Evolutionary conservation across 2,329 filamentous ascomycete genomes (phyloP).

Genomic region (Arthrinium phaeospermum): DNA sequence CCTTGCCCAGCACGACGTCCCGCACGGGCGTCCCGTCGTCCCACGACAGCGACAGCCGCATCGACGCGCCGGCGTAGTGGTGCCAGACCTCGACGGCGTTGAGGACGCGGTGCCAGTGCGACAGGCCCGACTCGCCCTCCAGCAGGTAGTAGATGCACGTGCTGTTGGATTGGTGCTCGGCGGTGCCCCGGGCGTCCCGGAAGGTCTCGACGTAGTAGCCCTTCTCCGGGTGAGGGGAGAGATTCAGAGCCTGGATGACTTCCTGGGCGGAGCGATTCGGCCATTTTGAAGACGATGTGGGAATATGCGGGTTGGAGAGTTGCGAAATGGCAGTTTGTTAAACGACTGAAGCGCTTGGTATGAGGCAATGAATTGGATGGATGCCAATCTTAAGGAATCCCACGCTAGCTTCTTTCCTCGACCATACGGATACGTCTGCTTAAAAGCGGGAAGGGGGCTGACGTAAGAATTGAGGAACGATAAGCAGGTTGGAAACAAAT

Average conservation of each 20-base stretch:
- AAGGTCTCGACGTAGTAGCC: constrained; percentile 57
- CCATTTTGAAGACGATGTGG: background rate
- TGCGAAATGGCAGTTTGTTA: too few species aligned
- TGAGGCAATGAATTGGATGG: background rate
- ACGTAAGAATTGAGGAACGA: background rate
- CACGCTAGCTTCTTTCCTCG: background rate
- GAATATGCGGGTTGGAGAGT: background rate
- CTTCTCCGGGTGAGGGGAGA: constrained; percentile 53
- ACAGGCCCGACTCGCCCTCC: constrained; percentile 47
- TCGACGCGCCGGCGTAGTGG: constrained; percentile 58
- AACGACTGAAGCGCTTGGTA: background rate
- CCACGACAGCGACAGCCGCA: constrained; percentile 50
- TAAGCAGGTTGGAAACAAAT: background rate
- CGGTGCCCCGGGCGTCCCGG: constrained; percentile 41
- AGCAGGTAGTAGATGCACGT: constrained; percentile 58
- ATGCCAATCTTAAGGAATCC: background rate
- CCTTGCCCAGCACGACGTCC: constrained; percentile 45
- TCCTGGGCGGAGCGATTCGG: constrained; percentile 45
- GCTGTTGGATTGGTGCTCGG: constrained; percentile 47
- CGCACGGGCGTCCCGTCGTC: constrained; percentile 48
- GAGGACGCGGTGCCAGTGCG: constrained; percentile 55
- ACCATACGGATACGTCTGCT: background rate
- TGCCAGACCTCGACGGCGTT: constrained; percentile 60
- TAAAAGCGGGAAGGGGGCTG: background rate
- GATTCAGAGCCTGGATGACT: constrained; percentile 49